These are phyloP conservation scores for Tolypocladium cylindrosporum DNA, from an alignment of 2,329 filamentous ascomycete genomes.

Conservation along the genomic window DNA sequence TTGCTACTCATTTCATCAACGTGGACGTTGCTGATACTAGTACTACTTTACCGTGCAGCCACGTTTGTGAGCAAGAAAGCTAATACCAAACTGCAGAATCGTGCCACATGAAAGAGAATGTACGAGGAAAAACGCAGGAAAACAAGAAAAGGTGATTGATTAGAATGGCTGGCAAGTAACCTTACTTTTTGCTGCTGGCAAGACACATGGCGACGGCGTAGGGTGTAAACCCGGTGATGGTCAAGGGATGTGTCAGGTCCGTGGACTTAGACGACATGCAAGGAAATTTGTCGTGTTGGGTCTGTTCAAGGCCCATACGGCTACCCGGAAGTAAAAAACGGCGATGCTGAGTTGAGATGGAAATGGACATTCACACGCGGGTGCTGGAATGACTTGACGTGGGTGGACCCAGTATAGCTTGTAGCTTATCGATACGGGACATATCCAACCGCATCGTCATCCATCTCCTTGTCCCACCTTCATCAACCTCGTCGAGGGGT, in stretches of 20 bases:
- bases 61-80: neutral
- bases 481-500: neutral
- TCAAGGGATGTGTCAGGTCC: neutral
- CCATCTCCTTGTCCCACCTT: neutral
- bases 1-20: neutral
- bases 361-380: neutral
- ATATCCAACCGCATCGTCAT: neutral
- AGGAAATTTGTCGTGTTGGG: neutral
- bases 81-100: neutral
- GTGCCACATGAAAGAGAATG: neutral
- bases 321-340: neutral
- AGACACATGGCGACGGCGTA: neutral
- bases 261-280: neutral
- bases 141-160: neutral
- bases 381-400: neutral
- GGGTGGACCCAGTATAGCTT: neutral
- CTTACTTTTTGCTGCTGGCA: neutral
- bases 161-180: neutral
- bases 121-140: neutral
- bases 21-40: neutral
- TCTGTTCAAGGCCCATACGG: neutral
- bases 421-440: neutral
- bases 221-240: neutral
- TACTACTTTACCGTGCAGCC: neutral
- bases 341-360: neutral